Percentiles rank a stretch among this genome's conserved stretches.
Evolutionary conservation across 2,329 filamentous ascomycete species (phyloP).

Genomic region (Cordyceps fumosorosea): DNA sequence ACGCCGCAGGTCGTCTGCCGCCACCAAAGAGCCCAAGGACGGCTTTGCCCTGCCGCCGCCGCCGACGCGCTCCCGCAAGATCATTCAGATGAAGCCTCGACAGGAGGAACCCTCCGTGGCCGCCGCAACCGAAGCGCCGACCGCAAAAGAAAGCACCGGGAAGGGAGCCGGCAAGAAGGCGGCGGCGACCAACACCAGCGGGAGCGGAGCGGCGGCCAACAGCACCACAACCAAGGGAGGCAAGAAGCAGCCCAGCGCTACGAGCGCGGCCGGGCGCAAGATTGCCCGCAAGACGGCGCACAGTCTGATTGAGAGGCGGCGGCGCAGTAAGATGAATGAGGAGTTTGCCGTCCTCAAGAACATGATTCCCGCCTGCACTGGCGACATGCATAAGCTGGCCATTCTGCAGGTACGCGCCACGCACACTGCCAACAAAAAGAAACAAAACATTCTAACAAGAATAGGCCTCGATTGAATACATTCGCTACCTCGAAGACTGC

Average conservation of each 20-base stretch:
- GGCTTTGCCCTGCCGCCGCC: conserved; percentile 82
- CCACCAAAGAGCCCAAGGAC: conserved; percentile 44
- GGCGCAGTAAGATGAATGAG: conserved; percentile 97
- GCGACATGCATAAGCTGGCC: conserved; percentile 96
- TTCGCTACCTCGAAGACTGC: conserved; percentile 88
- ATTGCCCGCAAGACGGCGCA: conserved; percentile 95
- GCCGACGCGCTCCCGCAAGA: conserved; percentile 85
- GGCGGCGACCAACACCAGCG: conserved; percentile 14
- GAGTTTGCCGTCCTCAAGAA: conserved; percentile 90
- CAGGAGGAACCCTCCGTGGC: conserved; percentile 31
- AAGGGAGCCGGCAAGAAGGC: conserved; percentile 12
- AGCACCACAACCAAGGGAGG: conserved; percentile 39
- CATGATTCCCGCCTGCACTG: conserved; percentile 93
- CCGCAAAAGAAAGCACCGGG: neutral
- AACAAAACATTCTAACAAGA: neutral
- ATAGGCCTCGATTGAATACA: conserved; percentile 91
- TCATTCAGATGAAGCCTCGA: conserved; percentile 91
- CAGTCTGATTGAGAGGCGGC: conserved; percentile 82
- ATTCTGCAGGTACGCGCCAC: conserved; percentile 68
- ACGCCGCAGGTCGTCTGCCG: conserved; percentile 44
- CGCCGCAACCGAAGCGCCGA: conserved; percentile 20
- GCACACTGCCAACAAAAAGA: neutral
- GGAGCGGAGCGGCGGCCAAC: conserved; percentile 3
- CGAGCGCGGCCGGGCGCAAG: conserved; percentile 84
- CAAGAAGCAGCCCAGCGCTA: conserved; percentile 69